These are phyloP conservation scores for Mycocentrospora acerina DNA, from an alignment of 2,329 filamentous ascomycete genomes.

Conservation along the genomic window DNA sequence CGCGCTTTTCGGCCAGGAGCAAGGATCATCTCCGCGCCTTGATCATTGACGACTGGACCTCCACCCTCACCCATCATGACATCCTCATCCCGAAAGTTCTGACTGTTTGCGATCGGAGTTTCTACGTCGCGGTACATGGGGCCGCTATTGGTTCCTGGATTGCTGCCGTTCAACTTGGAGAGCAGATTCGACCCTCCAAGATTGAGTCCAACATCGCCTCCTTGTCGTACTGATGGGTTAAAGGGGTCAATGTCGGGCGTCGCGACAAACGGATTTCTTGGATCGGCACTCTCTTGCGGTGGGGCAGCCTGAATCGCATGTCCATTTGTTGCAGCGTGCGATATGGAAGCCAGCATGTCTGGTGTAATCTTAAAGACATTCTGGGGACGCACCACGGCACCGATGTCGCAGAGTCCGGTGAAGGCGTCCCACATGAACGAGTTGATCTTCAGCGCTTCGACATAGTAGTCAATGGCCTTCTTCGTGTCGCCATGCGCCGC, in stretches of 20 bases:
- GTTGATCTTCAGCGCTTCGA: constrained; percentile 84
- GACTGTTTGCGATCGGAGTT: constrained; percentile 50
- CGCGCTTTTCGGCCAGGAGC: constrained; percentile 49
- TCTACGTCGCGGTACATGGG: constrained; percentile 42
- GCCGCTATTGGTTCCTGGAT: constrained; percentile 25
- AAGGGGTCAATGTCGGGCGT: constrained; percentile 49
- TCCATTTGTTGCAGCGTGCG: constrained; percentile 26
- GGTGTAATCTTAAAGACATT: constrained; percentile 82
- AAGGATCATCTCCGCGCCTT: constrained; percentile 48
- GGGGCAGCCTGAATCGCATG: constrained; percentile 12
- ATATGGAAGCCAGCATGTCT: constrained; percentile 59
- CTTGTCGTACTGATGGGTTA: constrained; percentile 38
- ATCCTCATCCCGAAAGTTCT: constrained; percentile 46
- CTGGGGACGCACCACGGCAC: constrained; percentile 73
- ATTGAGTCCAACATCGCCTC: constrained; percentile 37
- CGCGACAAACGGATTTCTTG: constrained; percentile 33
- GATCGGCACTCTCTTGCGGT: constrained; percentile 22
- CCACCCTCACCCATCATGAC: constrained; percentile 44
- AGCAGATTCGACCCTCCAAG: constrained; percentile 41
- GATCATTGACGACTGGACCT: constrained; percentile 34
- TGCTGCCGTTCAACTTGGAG: constrained; percentile 48
- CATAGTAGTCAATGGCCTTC: constrained; percentile 82
- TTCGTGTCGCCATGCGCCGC: constrained; percentile 76
- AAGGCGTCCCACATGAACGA: constrained; percentile 99
- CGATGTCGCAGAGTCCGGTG: constrained; percentile 78